Evolutionary conservation across 2,329 filamentous ascomycete genomes (phyloP).

Genomic region (Fusarium metavorans): DNA sequence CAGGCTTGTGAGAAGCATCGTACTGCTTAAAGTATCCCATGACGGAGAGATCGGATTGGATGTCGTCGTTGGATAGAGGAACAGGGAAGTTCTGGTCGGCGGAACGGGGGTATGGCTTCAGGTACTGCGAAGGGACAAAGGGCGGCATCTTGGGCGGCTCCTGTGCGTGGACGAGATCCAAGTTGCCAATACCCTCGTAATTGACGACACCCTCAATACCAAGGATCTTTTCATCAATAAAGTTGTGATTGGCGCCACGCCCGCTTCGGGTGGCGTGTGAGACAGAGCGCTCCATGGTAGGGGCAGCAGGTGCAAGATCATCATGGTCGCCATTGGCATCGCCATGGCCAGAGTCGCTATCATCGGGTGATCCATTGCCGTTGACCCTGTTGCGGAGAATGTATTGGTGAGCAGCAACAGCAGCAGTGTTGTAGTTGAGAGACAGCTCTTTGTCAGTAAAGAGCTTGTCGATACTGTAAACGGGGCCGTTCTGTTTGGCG

Average conservation of each 20-base stretch:
- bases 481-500: conserved; percentile 67
- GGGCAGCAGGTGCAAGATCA: conserved; percentile 62
- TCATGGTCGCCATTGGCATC: conserved; percentile 65
- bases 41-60: conserved; percentile 66
- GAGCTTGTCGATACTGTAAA: conserved; percentile 76
- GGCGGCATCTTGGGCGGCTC: conserved; percentile 70
- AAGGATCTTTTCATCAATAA: conserved; percentile 67
- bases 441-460: conserved; percentile 78
- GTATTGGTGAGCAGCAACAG: conserved; percentile 71
- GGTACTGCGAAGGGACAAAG: conserved; percentile 67
- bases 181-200: conserved; percentile 69
- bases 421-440: conserved; percentile 73
- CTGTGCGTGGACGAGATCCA: conserved; percentile 66
- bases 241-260: conserved; percentile 64
- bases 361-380: conserved; percentile 63
- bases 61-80: conserved; percentile 63
- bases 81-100: conserved; percentile 68
- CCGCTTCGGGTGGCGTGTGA: conserved; percentile 75
- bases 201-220: conserved; percentile 72
- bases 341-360: conserved; percentile 65
- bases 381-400: conserved; percentile 68
- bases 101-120: conserved; percentile 67
- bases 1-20: conserved; percentile 63
- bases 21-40: conserved; percentile 71
- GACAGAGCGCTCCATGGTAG: conserved; percentile 72